Conservation (phyloP, 176 grass and related monocot genomes). For the Aechmea fasciata region DNA sequence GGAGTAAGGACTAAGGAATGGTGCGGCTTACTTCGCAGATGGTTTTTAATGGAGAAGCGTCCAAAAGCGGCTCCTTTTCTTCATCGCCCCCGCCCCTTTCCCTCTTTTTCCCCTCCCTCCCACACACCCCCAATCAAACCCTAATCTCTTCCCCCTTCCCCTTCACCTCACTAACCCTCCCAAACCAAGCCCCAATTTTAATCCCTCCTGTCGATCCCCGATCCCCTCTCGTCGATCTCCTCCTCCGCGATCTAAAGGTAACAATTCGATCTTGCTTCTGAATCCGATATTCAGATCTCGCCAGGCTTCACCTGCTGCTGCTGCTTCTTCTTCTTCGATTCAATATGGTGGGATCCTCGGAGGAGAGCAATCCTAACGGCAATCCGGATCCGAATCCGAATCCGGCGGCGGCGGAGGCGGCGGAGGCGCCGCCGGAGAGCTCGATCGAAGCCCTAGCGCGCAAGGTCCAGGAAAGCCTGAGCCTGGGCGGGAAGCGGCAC, state of each 20-base stretch:
- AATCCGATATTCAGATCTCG: too few species aligned
- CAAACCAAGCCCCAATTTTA: background rate
- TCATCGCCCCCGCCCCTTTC: too few species aligned
- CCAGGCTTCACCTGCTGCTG: too few species aligned
- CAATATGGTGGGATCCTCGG: background rate
- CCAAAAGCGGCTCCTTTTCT: too few species aligned
- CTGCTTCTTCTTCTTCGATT: background rate
- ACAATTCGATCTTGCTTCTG: background rate
- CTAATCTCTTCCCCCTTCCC: background rate
- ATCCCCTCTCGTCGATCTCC: background rate
- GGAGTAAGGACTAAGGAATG: too few species aligned
- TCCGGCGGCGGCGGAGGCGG: slow-evolving; percentile 15
- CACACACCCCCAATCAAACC: too few species aligned
- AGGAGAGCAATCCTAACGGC: background rate
- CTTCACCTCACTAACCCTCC: background rate
- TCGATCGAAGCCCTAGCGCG: slow-evolving; percentile 66
- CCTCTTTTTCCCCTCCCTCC: too few species aligned
- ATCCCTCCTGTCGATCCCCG: background rate
- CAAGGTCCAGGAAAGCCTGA: slow-evolving; percentile 56
- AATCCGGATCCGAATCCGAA: background rate
- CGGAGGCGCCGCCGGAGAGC: slow-evolving; percentile 25
- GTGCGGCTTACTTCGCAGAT: too few species aligned
- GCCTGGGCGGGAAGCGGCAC: slow-evolving; percentile 49
- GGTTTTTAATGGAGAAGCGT: too few species aligned
- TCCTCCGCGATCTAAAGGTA: background rate